Conservation (phyloP, 768 basidiomycete genomes). For the Trametes cinnabarina region DNA sequence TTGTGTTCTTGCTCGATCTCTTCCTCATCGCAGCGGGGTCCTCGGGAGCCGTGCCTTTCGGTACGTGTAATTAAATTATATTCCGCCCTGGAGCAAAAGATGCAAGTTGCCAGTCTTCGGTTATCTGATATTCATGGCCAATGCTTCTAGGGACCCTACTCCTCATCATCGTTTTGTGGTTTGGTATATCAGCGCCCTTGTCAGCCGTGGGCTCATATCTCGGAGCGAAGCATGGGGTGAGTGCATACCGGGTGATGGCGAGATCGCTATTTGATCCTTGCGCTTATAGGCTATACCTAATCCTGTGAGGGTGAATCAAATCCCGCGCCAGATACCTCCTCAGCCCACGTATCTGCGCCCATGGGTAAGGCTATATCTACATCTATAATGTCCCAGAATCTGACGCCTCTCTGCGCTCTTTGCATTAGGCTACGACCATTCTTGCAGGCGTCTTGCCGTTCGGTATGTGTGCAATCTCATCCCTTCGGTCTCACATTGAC, state of each 20-base stretch:
- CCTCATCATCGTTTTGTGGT: conserved; percentile 84
- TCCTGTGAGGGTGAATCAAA: conserved; percentile 87
- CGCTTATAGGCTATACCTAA: conserved; percentile 59
- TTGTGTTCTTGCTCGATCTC: conserved; percentile 89
- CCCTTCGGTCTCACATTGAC: not conserved
- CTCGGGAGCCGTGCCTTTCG: conserved; percentile 95
- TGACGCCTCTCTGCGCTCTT: conserved; percentile 9
- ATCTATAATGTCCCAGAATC: conserved; percentile 5
- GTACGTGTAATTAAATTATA: conserved; percentile 37
- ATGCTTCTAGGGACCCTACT: conserved; percentile 68
- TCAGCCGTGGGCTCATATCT: conserved; percentile 84
- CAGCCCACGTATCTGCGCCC: conserved; percentile 79
- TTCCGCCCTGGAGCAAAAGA: not conserved
- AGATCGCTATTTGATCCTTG: not conserved
- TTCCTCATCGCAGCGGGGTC: conserved; percentile 83
- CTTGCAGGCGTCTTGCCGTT: conserved; percentile 93
- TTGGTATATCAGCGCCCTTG: conserved; percentile 89
- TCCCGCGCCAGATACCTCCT: conserved; percentile 95
- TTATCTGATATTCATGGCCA: not conserved
- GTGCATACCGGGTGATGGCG: conserved; percentile 23
- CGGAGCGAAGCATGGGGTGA: conserved; percentile 83
- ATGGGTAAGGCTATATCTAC: conserved; percentile 50
- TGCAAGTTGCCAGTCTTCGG: not conserved
- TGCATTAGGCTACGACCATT: conserved; percentile 55
- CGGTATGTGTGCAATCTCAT: conserved; percentile 45